Percentiles rank a stretch among this genome's conserved stretches.
Conservation (phyloP, 106 monocot species). For the Chionographis japonica region DNA sequence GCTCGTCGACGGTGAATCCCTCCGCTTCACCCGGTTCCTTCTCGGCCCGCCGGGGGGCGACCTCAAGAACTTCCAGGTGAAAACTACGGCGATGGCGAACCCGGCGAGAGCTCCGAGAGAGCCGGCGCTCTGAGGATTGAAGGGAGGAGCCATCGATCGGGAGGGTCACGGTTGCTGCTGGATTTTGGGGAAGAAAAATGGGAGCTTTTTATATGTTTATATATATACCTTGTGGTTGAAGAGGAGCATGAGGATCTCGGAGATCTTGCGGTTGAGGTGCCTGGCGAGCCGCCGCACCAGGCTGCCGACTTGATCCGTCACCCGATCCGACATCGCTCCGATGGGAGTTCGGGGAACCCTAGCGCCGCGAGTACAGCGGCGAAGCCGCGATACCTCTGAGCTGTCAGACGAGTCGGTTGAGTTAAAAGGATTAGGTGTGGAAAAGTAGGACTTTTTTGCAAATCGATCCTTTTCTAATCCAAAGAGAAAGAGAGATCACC, state of each 20-base stretch:
- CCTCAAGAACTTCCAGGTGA: slow-evolving; percentile 65
- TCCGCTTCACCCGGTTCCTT: slow-evolving; percentile 29
- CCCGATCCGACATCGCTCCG: slow-evolving; percentile 47
- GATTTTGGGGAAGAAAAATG: background rate
- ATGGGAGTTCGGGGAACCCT: background rate
- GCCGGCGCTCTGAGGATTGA: slow-evolving; percentile 34
- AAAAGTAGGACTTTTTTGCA: too few relatives aligned
- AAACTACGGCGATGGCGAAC: slow-evolving; percentile 66
- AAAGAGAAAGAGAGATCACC: too few relatives aligned
- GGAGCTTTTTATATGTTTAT: background rate
- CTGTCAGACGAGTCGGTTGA: too few relatives aligned
- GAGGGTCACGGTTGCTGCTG: too few relatives aligned
- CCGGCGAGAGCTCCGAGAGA: slow-evolving; percentile 72
- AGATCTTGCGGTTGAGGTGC: slow-evolving; percentile 45
- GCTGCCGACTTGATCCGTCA: slow-evolving; percentile 28
- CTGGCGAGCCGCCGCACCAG: slow-evolving; percentile 38
- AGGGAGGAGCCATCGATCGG: too few relatives aligned
- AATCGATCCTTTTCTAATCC: too few relatives aligned
- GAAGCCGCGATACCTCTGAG: too few relatives aligned
- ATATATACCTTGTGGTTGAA: slow-evolving; percentile 55
- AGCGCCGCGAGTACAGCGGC: background rate
- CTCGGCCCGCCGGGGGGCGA: slow-evolving; percentile 30
- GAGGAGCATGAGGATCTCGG: slow-evolving; percentile 39
- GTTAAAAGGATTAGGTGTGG: too few relatives aligned
- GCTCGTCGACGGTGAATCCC: slow-evolving; percentile 10